Base-by-base conservation (phyloP, 441 rosid genomes). In the Eruca vesicaria region DNA sequence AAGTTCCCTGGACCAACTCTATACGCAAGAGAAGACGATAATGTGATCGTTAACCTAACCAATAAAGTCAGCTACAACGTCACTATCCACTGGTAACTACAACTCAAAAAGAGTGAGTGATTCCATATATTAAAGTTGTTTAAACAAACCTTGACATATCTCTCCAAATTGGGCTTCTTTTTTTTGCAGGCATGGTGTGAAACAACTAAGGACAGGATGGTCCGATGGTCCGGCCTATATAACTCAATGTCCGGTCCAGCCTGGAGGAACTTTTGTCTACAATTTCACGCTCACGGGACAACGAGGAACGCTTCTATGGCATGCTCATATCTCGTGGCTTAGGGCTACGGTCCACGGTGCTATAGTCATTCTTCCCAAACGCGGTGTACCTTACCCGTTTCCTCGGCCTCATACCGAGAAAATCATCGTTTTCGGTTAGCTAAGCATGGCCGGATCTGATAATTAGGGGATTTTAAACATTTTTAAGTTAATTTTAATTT, bases 221-320 rank as follows among this genome's bases (percentile, higher is more conserved):
- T 63, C 71, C 0, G 90, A 86, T 32, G 88, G 90, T 23, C 89
- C 89, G 0, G 86, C 89, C 11, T 84, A 80, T 48, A 68, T 84
- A 43, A 82, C 88, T 0, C 90, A 87, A 56, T 85, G 90, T 50
- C 88, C 87, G n/a, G 83, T 87, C 28, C 87, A 71, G 41, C 86
- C 90, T 0, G 86, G 87, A 53, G 78, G 83, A 72, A 79, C 58
- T 65, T 87, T 50, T 35, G 19, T 83, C 18, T 82, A 87, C 78
- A 87, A 87, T 60, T 85, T 87, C 80, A 87, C 90, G 5, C 61
- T 87, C 14, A 79, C 77, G 3, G 87, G 85, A 31, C 86, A 87
- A 73, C 84, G 90, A 81, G 88, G 88, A 55, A 85, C 88, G 7
- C 81, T 87, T 32, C 78, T 87, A 55, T 87, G 88, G 90, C 90